These are phyloP conservation scores for Domatiomyces catenatus DNA, from an alignment of 2,329 filamentous ascomycete genomes.

Conservation along the genomic window DNA sequence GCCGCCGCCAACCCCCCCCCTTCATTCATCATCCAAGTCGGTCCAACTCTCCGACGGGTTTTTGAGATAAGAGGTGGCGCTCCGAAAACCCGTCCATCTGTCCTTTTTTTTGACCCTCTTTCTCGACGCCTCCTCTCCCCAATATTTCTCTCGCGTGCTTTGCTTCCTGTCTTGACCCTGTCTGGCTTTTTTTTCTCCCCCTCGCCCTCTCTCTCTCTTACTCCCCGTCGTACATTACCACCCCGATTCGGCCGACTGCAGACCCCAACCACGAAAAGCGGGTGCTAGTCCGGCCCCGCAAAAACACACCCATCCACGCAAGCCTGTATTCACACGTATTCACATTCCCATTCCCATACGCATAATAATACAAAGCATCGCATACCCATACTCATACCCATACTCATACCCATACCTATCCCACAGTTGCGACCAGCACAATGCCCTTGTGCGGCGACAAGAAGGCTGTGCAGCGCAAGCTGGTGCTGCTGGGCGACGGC, in stretches of 20 bases:
- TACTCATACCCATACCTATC: neutral
- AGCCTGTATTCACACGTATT: neutral
- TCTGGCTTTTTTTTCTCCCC: neutral
- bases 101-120: too few relatives aligned
- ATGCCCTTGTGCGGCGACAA: conserved; percentile 53
- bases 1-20: too few relatives aligned
- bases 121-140: too few relatives aligned
- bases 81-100: too few relatives aligned
- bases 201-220: neutral
- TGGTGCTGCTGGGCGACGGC: conserved; percentile 66
- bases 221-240: neutral
- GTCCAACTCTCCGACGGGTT: too few relatives aligned
- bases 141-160: neutral
- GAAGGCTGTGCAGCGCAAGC: conserved; percentile 87
- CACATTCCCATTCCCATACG: neutral
- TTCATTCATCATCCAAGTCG: too few relatives aligned
- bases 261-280: too few relatives aligned
- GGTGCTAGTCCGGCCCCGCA: neutral
- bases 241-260: neutral
- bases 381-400: neutral
- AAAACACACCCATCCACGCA: neutral
- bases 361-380: neutral
- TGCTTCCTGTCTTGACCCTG: neutral
- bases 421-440: neutral
- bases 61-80: too few relatives aligned